Percentiles rank a stretch among this genome's conserved stretches.
Evolutionary conservation across 2,329 filamentous ascomycete genomes (phyloP).

Genomic region (Exophiala spinifera): DNA sequence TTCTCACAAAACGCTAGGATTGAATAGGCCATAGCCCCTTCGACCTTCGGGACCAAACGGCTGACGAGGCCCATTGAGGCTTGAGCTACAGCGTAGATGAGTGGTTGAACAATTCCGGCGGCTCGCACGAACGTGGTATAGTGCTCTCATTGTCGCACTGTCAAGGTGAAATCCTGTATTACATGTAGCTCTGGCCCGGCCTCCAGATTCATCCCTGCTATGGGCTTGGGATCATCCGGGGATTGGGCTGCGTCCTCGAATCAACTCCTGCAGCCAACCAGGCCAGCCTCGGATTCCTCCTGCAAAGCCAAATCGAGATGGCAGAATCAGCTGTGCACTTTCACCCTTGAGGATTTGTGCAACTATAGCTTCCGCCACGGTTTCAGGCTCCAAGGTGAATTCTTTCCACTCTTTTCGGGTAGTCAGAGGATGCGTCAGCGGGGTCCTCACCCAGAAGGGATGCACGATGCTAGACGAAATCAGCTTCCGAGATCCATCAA

Average conservation of each 20-base stretch:
- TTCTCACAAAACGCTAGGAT: no score
- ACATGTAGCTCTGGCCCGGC: no score
- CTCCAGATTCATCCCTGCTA: no score
- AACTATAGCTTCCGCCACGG: conserved; percentile 49
- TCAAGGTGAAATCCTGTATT: no score
- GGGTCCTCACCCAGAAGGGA: conserved; percentile 50
- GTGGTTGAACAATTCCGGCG: no score
- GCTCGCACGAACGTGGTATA: no score
- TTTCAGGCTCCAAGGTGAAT: conserved; percentile 36
- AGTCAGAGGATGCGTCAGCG: conserved; percentile 41
- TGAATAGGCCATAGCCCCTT: no score
- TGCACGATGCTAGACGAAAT: conserved; percentile 28
- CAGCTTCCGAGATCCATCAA: not conserved
- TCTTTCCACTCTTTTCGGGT: conserved; percentile 23
- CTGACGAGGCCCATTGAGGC: no score
- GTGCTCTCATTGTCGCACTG: no score
- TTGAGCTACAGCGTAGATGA: no score
- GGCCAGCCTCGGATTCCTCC: conserved; percentile 35
- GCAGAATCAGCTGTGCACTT: conserved; percentile 50
- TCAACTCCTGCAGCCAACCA: conserved; percentile 47
- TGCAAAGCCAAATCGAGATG: conserved; percentile 28
- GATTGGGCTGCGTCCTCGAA: not conserved
- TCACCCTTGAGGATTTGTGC: conserved; percentile 49
- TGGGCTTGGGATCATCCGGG: not conserved
- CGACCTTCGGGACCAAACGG: no score